Percentiles rank a stretch among this genome's conserved stretches.
Evolutionary conservation across 1,284 basidiomycete species (phyloP).

Genomic region (Singerocomus rubriflavus): DNA sequence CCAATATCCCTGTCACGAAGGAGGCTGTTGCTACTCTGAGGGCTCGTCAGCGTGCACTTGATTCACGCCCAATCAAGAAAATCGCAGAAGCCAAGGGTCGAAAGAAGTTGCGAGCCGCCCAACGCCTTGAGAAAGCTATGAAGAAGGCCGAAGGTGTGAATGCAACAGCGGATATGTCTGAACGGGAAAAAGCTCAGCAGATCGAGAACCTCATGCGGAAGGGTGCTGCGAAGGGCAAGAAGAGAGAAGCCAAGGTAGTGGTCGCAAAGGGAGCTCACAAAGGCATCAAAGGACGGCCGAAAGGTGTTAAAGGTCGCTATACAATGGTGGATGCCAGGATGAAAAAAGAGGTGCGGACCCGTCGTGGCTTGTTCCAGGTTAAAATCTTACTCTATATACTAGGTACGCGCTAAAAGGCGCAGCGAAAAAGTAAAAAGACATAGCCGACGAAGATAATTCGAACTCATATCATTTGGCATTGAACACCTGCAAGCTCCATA

Average conservation of each 20-base stretch:
- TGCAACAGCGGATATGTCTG: conserved; percentile 85
- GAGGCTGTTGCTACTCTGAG: conserved; percentile 88
- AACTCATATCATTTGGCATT: conserved; percentile 1
- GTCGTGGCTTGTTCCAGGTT: not conserved
- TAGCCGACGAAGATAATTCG: conserved; percentile 33
- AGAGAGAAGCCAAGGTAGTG: conserved; percentile 84
- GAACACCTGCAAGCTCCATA: not conserved
- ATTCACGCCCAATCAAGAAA: conserved; percentile 99
- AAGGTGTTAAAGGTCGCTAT: conserved; percentile 93
- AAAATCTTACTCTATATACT: conserved; percentile 6
- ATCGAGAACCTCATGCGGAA: conserved; percentile 90
- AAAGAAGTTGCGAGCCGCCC: conserved; percentile 90
- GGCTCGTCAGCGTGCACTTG: conserved; percentile 89
- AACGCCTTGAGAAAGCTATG: conserved; percentile 88
- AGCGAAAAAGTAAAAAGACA: conserved; percentile 63
- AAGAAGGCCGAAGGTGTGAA: conserved; percentile 97
- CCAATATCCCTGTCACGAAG: conserved; percentile 95
- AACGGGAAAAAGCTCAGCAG: conserved; percentile 91
- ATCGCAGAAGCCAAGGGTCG: conserved; percentile 97
- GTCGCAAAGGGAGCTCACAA: conserved; percentile 91
- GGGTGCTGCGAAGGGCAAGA: conserved; percentile 69
- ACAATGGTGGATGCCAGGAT: conserved; percentile 88
- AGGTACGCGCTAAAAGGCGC: conserved; percentile 72
- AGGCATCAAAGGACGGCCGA: conserved; percentile 91
- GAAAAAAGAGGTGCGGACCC: conserved; percentile 70